These are phyloP conservation scores for Suillus sp. DNA, from an alignment of 768 basidiomycete genomes.

Conservation along the genomic window DNA sequence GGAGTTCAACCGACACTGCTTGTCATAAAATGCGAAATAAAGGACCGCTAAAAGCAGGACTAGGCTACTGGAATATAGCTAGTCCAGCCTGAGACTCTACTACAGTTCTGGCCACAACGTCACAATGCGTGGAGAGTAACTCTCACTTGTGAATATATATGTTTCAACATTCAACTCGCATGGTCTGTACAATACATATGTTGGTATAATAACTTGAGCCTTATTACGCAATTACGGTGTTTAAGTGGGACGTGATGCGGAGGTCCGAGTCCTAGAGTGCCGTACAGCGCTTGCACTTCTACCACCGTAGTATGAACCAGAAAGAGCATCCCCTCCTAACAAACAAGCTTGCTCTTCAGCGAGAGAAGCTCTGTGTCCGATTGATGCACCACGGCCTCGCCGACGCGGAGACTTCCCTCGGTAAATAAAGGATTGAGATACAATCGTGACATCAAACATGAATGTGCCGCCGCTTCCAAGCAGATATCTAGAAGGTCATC, in stretches of 20 bases:
- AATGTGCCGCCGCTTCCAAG: slow-evolving; percentile 93
- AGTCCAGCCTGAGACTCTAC: background rate
- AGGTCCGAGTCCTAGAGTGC: slow-evolving; percentile 42
- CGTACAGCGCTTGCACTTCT: slow-evolving; percentile 29
- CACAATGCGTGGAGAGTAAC: background rate
- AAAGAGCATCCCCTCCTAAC: slow-evolving; percentile 43
- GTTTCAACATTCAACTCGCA: background rate
- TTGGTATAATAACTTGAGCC: slow-evolving; percentile 6
- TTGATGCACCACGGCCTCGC: slow-evolving; percentile 30
- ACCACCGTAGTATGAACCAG: slow-evolving; percentile 32
- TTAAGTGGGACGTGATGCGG: slow-evolving; percentile 17
- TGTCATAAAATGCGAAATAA: background rate
- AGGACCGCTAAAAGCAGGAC: background rate
- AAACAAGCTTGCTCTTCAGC: slow-evolving; percentile 55
- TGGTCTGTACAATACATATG: slow-evolving; percentile 2
- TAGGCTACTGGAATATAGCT: background rate
- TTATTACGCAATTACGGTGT: background rate
- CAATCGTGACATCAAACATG: slow-evolving; percentile 90
- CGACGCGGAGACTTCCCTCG: slow-evolving; percentile 47
- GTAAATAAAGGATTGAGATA: slow-evolving; percentile 84
- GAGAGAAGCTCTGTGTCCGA: slow-evolving; percentile 28
- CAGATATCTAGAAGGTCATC: slow-evolving; percentile 60
- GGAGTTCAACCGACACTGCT: background rate
- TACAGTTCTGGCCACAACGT: background rate
- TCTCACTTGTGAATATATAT: background rate